Evolutionary conservation across 129 eudicot genomes (phyloP), one percentile per base, ranked within the genome.

Genomic region (Pittosporum tobira): DNA sequence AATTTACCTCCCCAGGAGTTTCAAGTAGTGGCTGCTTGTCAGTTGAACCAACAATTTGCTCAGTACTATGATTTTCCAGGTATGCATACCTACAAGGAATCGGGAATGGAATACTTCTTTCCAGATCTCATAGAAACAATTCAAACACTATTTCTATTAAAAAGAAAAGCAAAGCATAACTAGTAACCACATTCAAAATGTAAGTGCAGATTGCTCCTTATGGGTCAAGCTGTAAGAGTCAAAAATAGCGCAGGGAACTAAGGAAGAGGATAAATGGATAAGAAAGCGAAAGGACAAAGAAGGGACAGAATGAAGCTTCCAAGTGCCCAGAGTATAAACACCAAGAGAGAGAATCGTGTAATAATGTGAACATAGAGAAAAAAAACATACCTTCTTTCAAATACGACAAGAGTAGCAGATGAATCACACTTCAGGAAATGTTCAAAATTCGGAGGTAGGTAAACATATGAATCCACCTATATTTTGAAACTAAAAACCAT

Each of bases 391-490:
- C 94, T 87, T 75, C 88, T 79, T 70, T 93, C 99, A 73, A 93
- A 74, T 25, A 93, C 76, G 55, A 93, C 79, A 57, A 87, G 78
- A 15, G 96, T 84, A 61, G 96, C 83, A 52, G 96, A 58, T 59
- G 74, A 84, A 54, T 65, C 75, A 40, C 91, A 76, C 50, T 69
- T 55, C 22, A 93, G 53, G 10, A 75, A 47, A 71, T 93, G 94
- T 46, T 79, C 59, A 15, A 67, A 69, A 51, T 87, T 87, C 16
- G 96, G 99, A 51, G 96, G 99, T 48, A 93, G 57, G 70, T 84
- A 87, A 44, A 94, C 91, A 77, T 69, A 93, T 16, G 96, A 83
- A 71, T 93, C 99, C 67, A 87, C 99, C 99, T 93, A 67, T 30
- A 82, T 28, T 48, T 48, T 42, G 51, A 56, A 46, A 68, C 66